phyloP scores from a whole-genome alignment of 2,329 filamentous ascomycete species.

The Zymoseptoria ardabiliae region DNA sequence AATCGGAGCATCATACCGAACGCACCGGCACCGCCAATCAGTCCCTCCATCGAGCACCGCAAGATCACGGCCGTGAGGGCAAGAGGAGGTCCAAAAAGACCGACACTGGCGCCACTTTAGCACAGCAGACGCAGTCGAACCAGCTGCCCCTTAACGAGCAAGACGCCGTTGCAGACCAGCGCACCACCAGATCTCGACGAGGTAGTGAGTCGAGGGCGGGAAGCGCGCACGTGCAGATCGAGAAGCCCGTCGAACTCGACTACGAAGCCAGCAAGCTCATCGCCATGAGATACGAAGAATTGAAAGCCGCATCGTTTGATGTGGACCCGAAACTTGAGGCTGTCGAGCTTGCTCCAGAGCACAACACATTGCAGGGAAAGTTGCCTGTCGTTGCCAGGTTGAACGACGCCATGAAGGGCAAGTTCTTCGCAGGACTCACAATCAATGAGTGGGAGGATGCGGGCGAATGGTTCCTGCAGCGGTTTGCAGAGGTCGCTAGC shows the following conservation, averaged over 20 bases:
- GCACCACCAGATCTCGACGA: neutral
- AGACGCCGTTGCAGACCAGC: slow-evolving; percentile 3
- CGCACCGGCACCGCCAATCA: neutral
- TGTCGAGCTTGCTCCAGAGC: neutral
- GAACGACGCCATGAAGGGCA: slow-evolving; percentile 32
- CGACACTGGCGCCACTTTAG: neutral
- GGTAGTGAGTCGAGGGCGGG: neutral
- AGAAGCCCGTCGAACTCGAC: slow-evolving; percentile 17
- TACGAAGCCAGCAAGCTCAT: slow-evolving; percentile 20
- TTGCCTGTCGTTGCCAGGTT: slow-evolving; percentile 10
- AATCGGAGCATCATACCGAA: slow-evolving; percentile 8
- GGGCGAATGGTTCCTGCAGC: slow-evolving; percentile 53
- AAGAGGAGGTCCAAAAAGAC: neutral
- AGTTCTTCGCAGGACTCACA: slow-evolving; percentile 46
- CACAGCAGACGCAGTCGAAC: neutral
- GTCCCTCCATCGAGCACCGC: neutral
- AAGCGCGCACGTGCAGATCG: neutral
- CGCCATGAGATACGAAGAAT: slow-evolving; percentile 19
- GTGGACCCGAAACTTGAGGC: slow-evolving; percentile 14
- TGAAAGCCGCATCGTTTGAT: slow-evolving; percentile 27
- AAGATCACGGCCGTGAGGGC: neutral
- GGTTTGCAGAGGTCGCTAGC: slow-evolving; percentile 45
- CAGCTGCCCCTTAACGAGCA: slow-evolving; percentile 5
- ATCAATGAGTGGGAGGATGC: slow-evolving; percentile 55
- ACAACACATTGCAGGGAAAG: slow-evolving; percentile 16